These are phyloP conservation scores for Pleurotus pulmonarius DNA, from an alignment of 768 basidiomycete species.

Conservation along the genomic window DNA sequence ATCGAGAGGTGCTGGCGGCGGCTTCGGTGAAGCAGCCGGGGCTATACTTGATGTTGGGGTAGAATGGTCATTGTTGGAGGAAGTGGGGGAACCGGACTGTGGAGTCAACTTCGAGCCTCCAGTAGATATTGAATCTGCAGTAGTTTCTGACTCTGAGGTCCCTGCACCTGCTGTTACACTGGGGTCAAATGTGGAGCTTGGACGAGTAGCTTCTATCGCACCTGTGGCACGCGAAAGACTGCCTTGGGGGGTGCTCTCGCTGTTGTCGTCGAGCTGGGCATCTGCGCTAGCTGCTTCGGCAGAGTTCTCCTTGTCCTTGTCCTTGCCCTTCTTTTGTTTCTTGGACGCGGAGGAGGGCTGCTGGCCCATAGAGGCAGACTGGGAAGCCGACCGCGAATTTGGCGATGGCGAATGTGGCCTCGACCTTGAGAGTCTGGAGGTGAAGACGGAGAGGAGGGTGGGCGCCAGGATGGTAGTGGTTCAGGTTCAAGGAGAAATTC, in stretches of 20 bases:
- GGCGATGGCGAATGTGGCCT: constrained; percentile 69
- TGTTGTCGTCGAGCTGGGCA: constrained; percentile 34
- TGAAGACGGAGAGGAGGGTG: constrained; percentile 72
- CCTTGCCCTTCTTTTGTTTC: constrained; percentile 74
- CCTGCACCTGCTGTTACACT: constrained; percentile 44
- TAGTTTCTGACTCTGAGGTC: constrained; percentile 39
- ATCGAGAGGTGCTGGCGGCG: constrained; percentile 60
- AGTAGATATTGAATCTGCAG: constrained; percentile 21
- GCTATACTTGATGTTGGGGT: constrained; percentile 35
- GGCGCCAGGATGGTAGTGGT: constrained; percentile 66
- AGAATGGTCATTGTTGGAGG: constrained; percentile 25
- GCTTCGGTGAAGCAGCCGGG: constrained; percentile 30
- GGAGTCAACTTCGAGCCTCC: constrained; percentile 37
- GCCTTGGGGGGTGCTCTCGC: constrained; percentile 34
- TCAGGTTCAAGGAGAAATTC: not conserved
- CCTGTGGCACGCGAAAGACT: constrained; percentile 43
- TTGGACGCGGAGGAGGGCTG: constrained; percentile 58
- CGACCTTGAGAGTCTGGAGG: constrained; percentile 67
- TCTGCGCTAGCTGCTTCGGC: constrained; percentile 35
- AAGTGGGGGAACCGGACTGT: constrained; percentile 20
- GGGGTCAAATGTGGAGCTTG: constrained; percentile 27
- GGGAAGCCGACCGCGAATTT: constrained; percentile 34
- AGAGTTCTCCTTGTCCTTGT: constrained; percentile 56
- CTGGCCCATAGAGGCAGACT: constrained; percentile 69
- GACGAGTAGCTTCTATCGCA: constrained; percentile 18